phyloP scores from a whole-genome alignment of 2,329 filamentous ascomycete species.

The Xylariomycetidae sp. region DNA sequence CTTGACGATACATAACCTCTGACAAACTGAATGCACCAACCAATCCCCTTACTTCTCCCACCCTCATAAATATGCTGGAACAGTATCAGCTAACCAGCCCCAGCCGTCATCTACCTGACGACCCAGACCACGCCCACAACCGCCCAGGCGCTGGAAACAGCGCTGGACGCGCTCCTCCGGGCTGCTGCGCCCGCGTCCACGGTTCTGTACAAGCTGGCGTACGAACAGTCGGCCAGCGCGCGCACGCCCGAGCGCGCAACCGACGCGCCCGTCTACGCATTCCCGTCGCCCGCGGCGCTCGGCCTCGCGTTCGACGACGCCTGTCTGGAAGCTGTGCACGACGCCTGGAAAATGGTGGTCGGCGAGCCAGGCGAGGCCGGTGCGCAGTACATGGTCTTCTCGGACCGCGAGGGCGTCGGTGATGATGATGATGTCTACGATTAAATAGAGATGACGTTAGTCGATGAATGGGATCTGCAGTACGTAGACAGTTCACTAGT shows the following conservation, averaged over 20 bases:
- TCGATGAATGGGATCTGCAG: too few species aligned
- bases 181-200: constrained; percentile 19
- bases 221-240: constrained; percentile 41
- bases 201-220: constrained; percentile 46
- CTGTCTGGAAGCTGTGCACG: constrained; percentile 58
- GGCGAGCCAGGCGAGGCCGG: constrained; percentile 37
- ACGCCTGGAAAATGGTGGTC: constrained; percentile 62
- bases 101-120: constrained; percentile 33
- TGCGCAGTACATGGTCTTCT: constrained; percentile 68
- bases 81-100: constrained; percentile 11
- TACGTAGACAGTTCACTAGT: too few species aligned
- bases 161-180: constrained; percentile 36
- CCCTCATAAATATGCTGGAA: constrained; percentile 4
- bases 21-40: constrained; percentile 71
- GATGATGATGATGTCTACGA: constrained; percentile 51
- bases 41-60: too few species aligned
- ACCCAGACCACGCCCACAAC: constrained; percentile 31
- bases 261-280: constrained; percentile 38
- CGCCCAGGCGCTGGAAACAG: constrained; percentile 30
- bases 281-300: constrained; percentile 53
- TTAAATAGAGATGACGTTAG: too few species aligned
- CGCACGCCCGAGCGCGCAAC: constrained; percentile 21
- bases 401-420: constrained; percentile 59
- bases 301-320: constrained; percentile 71
- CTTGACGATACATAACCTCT: constrained; percentile 83